Conservation (phyloP, 352 stramenopile species). For the Peronospora destructor region DNA sequence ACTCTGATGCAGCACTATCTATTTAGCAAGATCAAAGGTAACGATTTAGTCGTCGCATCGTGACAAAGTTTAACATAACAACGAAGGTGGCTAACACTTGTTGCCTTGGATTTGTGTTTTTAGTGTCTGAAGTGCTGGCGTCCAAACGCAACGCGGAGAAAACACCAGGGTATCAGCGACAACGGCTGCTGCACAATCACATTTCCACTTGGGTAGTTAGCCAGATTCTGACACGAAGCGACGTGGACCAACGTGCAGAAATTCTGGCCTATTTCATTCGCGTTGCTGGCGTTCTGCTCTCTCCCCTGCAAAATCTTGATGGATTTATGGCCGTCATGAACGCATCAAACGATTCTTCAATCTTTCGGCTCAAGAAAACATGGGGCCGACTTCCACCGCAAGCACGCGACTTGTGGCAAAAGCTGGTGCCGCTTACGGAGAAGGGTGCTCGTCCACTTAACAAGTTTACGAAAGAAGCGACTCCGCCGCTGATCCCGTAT, state of each 20-base stretch:
- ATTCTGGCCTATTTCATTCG: slow-evolving; percentile 82
- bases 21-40: slow-evolving; percentile 84
- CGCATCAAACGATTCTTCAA: slow-evolving; percentile 78
- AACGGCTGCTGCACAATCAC: slow-evolving; percentile 80
- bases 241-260: slow-evolving; percentile 74
- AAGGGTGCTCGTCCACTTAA: slow-evolving; percentile 73
- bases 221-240: slow-evolving; percentile 66
- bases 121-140: slow-evolving; percentile 74
- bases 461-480: slow-evolving; percentile 70
- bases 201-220: slow-evolving; percentile 83
- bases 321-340: slow-evolving; percentile 90
- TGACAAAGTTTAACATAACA: not conserved
- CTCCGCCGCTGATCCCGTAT: slow-evolving; percentile 72
- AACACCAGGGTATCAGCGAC: slow-evolving; percentile 75
- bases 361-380: slow-evolving; percentile 84
- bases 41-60: not conserved
- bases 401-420: slow-evolving; percentile 73
- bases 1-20: slow-evolving; percentile 84
- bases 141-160: slow-evolving; percentile 70
- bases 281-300: slow-evolving; percentile 66
- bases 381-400: slow-evolving; percentile 65
- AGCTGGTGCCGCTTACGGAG: slow-evolving; percentile 76
- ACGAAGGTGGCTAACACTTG: not conserved
- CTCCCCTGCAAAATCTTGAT: slow-evolving; percentile 79
- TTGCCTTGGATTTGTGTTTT: not conserved